Base-by-base conservation (phyloP, 768 basidiomycete genomes). In the Panaeolus papilionaceus region DNA sequence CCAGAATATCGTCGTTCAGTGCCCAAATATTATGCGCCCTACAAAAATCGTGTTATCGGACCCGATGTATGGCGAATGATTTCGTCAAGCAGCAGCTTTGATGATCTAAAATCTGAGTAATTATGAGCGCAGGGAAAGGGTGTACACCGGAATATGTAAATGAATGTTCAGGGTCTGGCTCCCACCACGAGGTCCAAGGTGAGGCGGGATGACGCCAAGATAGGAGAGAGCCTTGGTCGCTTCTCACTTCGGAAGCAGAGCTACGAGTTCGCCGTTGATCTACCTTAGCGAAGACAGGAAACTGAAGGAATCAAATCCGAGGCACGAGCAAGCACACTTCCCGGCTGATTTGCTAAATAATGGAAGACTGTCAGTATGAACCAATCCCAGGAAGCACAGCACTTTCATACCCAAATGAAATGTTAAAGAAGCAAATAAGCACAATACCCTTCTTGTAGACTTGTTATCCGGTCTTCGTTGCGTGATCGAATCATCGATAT, bases 221-320 rank as follows among this genome's bases (percentile, higher is more conserved):
- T 58, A 37, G 54, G 54, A 28, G 11, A 58, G 54, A 58, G 54
- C 26, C 54, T 58, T 58, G 54, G 54, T 58, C 54, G 54, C 54
- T 58, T 58, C 54, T 58, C 54, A 58, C 14, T 58, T 58, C 54
- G 54, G 54, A 58, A 58, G 54, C 54, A 58, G 54, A 58, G 54
- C 54, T 58, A 58, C 28, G 20, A 58, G 54, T 58, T 58, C 54
- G 54, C 54, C 54, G 54, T 58, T 16, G 54, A 58, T 58, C 14
- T 58, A 58, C 14, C 28, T 58, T 58, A 33, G 54, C 54, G 54
- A 58, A 58, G 54, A 28, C 54, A 58, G 26, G 54, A 58, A 33
- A 58, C 54, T 12, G 14, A n/a, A 58, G 16, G 28, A 58, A 33
- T 16, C 54, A 58, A 58, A 58, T 8, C 54, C 54, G 54, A 58